Evolutionary conservation across 257 asterid genomes (phyloP), one percentile per base, ranked within the genome.

Genomic region (Fraxinus cuspidata): DNA sequence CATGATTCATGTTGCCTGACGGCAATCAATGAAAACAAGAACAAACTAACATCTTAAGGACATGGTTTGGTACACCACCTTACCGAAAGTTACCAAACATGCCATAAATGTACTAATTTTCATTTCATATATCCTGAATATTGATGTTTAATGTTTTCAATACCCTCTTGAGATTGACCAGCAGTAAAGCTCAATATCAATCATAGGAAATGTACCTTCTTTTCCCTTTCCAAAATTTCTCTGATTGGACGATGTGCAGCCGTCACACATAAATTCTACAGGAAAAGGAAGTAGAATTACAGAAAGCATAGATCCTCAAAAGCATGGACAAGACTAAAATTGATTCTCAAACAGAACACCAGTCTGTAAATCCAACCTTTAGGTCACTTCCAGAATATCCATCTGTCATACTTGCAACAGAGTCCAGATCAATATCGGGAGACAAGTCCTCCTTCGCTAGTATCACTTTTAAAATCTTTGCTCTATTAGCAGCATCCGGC

Each of bases 341-440:
- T 27, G 31, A 11, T 63, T 23, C 69, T 63, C 19, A 19, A 63
- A 63, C 19, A 63, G 35, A 25, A 75, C 77, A 9, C 2, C 71
- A 75, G 71, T 42, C 70, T 19, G 37, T 29, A 70, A 74, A n/a
- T n/a, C 73, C 70, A 82, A 95, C 99, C 97, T 93, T 93, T 37
- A 95, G 96, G 83, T 95, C 98, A 75, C 99, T 95, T 87, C 99
- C 99, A 8, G 99, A 95, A 83, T 95, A 95, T 44, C 99, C 99
- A 42, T 95, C 93, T 1, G 96, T 89, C 95, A 91, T 88, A 79
- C 83, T 87, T n/a, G 98, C 97, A 75, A 95, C 85, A 7, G 95
- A 84, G 70, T 90, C 96, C 65, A 95, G 81, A 83, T 93, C 96
- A 23, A 93, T 80, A 84, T 88, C 89, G 6, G 96, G 90, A 74